Percentiles rank a stretch among this genome's conserved stretches.
Conservation (phyloP, 208 protist species). For the Leishmania gerbilli region DNA sequence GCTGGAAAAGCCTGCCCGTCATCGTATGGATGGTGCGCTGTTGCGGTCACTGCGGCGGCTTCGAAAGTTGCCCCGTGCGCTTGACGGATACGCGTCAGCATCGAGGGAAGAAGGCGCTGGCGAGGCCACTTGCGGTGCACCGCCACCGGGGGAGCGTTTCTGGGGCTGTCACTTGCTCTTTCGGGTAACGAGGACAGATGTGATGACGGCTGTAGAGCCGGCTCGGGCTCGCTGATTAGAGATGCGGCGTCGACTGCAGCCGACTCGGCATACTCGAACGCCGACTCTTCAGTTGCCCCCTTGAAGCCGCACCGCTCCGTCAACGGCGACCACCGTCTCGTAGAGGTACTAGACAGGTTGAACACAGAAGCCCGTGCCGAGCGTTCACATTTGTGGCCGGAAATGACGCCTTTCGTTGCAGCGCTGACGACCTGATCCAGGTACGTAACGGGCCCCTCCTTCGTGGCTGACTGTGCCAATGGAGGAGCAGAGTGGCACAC, state of each 20-base stretch:
- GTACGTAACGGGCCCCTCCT: not conserved
- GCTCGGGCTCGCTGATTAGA: not conserved
- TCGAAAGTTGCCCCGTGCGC: no score
- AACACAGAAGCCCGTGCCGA: not conserved
- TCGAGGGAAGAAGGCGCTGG: not conserved
- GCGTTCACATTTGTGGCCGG: not conserved
- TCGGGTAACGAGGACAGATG: no score
- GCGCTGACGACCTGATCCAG: constrained; percentile 16
- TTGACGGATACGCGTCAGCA: no score
- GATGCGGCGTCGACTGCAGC: not conserved
- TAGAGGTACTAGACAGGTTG: not conserved
- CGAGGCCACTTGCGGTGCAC: not conserved
- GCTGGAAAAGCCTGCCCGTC: not conserved
- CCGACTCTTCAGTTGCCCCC: not conserved
- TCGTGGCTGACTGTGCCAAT: constrained; percentile 2
- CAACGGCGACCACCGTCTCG: constrained; percentile 1
- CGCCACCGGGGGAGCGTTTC: not conserved
- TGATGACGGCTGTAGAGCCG: not conserved
- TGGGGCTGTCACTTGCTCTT: not conserved
- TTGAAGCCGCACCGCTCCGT: constrained; percentile 4
- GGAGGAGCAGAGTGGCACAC: constrained; percentile 8
- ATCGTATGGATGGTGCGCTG: not conserved
- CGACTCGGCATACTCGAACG: not conserved
- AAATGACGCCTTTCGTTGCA: not conserved
- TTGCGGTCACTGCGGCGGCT: not conserved